Conservation (phyloP, 73 alveolate genomes). For the Tetrahymena elliotti region DNA sequence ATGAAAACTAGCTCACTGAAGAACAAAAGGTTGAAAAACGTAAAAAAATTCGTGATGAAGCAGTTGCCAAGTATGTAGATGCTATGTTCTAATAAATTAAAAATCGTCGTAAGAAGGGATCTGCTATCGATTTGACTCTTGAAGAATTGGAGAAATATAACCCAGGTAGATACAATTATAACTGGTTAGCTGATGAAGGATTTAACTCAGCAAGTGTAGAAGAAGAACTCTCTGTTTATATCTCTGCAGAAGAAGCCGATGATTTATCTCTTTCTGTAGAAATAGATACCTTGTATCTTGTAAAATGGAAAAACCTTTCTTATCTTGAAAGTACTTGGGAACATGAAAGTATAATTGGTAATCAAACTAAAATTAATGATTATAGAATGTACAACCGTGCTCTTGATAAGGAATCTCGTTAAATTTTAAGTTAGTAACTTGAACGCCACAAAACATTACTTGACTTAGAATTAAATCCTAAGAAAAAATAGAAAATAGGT, state of each 20-base stretch:
- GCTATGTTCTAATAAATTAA: not conserved
- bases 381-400: conserved; percentile 24
- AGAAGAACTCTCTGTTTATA: not conserved
- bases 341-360: not conserved
- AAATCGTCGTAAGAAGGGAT: not conserved
- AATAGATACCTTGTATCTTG: conserved; percentile 11
- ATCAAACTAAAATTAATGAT: conserved; percentile 13
- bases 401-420: conserved; percentile 17
- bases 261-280: not conserved
- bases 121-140: not conserved
- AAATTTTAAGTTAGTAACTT: not conserved
- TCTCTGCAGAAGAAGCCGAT: conserved; percentile 12
- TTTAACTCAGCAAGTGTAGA: not conserved
- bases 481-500: not conserved
- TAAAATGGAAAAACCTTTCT: conserved; percentile 37
- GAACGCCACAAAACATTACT: not conserved
- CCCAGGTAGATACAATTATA: conserved; percentile 18
- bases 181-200: conserved; percentile 37
- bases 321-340: conserved; percentile 42
- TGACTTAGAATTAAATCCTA: not conserved
- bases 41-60: not conserved
- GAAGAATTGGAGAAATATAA: conserved; percentile 26
- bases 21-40: not conserved
- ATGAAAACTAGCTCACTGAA: not conserved
- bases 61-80: not conserved